Evolutionary conservation across 73 alveolate species (phyloP).

Genomic region (Paramecium tetraurelia): DNA sequence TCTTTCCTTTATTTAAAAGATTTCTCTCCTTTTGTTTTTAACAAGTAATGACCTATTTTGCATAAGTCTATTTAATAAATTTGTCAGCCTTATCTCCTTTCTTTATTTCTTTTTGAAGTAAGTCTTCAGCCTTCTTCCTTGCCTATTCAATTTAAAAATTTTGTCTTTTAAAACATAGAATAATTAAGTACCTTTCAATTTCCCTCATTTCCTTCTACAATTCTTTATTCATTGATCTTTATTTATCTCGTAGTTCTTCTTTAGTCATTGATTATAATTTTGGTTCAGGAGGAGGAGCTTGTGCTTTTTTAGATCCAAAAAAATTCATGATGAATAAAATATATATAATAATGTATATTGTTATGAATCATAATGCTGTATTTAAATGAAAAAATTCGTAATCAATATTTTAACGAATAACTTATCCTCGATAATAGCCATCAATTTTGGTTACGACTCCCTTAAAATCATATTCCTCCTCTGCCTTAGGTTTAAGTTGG

Average conservation of each 20-base stretch:
- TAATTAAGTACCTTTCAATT: background rate
- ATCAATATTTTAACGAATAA: constrained; percentile 12
- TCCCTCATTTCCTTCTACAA: constrained; percentile 43
- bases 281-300: constrained; percentile 31
- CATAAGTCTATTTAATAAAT: constrained; percentile 51
- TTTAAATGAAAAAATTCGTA: background rate
- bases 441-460: constrained; percentile 33
- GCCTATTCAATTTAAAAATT: constrained; percentile 48
- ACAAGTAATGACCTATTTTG: constrained; percentile 49
- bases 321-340: constrained; percentile 26
- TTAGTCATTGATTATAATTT: constrained; percentile 39
- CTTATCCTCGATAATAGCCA: constrained; percentile 40
- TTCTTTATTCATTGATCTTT: constrained; percentile 41
- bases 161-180: background rate
- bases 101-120: constrained; percentile 50
- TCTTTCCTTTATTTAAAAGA: constrained; percentile 45
- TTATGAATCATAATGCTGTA: background rate
- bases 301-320: constrained; percentile 39
- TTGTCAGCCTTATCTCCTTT: constrained; percentile 61
- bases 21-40: constrained; percentile 35
- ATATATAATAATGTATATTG: constrained; percentile 3
- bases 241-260: constrained; percentile 52
- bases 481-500: background rate
- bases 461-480: constrained; percentile 44
- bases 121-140: constrained; percentile 51